Base-by-base conservation (phyloP, 2,329 filamentous ascomycete species). In the Clarireedia hainanense region DNA sequence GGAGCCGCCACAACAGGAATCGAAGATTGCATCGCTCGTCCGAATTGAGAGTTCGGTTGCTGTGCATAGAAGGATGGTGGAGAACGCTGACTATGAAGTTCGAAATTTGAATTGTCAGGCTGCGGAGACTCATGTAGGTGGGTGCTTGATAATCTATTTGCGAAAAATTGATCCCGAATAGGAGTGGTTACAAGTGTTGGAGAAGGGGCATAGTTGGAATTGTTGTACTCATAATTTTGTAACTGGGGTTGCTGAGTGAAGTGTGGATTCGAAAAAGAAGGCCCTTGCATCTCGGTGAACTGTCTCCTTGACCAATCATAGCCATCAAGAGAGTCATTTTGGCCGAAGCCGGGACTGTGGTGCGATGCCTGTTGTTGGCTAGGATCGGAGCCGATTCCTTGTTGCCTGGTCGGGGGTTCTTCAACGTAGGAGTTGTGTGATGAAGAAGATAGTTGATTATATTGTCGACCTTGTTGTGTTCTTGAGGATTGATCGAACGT, bases 181-280 rank as follows among this genome's bases (percentile, higher is more conserved):
- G 53, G 48, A 20, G 47, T 56, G 45, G 47, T 56, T 46, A 52
- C 30, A 24, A 46, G 30, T 46, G 52, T 47, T 17, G 53, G 53
- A 26, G 53, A 56, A 27, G 52, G 53, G 20, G 53, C 48, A 46
- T 56, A 56, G 34, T 55, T 55, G 4, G 52, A 55, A 14, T 34
- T 50, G 20, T 49, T 54, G 24, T 49, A 50, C 9, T 55, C 52
- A 46, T 56, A 56, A 23, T 26, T 52, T 27, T 46, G 42, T 40
- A 47, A 12, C 26, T 50, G 53, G 23, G 50, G 20, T 17, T 52
- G 53, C 17, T 27, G 42, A 42, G 47, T 20, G 20, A 56, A 15
- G 37, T 51, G 53, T 20, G 45, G 39, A 10, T 40, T 15, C 27
- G 53, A 14, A 46, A 56, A 56, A 27, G 47, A 12, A 39, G 53